These are phyloP conservation scores for Kluyveromyces sp. DNA, from an alignment of 1,139 yeast genomes.

Conservation along the genomic window DNA sequence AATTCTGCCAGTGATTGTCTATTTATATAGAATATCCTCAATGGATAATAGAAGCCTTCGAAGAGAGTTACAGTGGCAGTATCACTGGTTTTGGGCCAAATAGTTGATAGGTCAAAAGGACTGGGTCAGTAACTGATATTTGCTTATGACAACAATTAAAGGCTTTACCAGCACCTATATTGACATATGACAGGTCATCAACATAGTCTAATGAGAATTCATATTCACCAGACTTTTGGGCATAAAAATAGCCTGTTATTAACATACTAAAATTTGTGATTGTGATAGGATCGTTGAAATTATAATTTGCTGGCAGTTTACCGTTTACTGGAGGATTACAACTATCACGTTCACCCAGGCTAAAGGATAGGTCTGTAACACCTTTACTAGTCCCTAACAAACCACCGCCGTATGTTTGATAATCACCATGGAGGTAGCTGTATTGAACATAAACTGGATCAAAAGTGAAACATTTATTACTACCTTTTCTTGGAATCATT, in stretches of 20 bases:
- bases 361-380: too few species aligned
- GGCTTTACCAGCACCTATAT: slow-evolving; percentile 14
- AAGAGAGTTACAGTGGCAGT: slow-evolving; percentile 5
- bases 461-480: neutral
- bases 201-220: slow-evolving; percentile 8
- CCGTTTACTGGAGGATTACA: neutral
- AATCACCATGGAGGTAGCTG: slow-evolving; percentile 13
- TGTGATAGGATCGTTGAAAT: slow-evolving; percentile 6
- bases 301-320: slow-evolving; percentile 10
- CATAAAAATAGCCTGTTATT: slow-evolving; percentile 13
- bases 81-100: slow-evolving; percentile 6
- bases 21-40: slow-evolving; percentile 14
- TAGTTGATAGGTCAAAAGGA: slow-evolving; percentile 8
- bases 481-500: neutral
- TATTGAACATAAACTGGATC: slow-evolving; percentile 5
- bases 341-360: neutral
- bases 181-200: slow-evolving; percentile 13
- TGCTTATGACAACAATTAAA: slow-evolving; percentile 10
- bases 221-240: slow-evolving; percentile 11
- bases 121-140: slow-evolving; percentile 6
- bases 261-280: slow-evolving; percentile 13
- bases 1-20: slow-evolving; percentile 12
- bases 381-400: too few species aligned
- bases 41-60: slow-evolving; percentile 14
- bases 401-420: slow-evolving; percentile 9